Evolutionary conservation across 2,329 filamentous ascomycete species (phyloP).

Genomic region (Colletotrichum sp.): DNA sequence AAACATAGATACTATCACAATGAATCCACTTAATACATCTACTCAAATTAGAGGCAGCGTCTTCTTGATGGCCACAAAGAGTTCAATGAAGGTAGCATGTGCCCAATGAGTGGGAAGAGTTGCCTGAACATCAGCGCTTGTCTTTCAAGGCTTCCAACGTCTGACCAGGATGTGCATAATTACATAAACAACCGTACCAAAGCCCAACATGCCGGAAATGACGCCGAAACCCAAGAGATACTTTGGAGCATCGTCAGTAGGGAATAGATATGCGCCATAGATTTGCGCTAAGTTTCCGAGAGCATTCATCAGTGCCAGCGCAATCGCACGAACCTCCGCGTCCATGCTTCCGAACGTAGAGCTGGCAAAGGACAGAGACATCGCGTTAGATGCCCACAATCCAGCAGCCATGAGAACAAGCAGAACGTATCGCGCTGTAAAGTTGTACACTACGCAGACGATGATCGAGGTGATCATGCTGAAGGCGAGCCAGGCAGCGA

Average conservation of each 20-base stretch:
- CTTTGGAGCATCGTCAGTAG: conserved; percentile 50
- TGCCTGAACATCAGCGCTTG: not conserved
- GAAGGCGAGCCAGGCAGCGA: conserved; percentile 51
- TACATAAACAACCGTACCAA: not conserved
- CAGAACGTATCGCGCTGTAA: conserved; percentile 55
- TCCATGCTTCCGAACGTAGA: conserved; percentile 55
- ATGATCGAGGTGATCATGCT: conserved; percentile 42
- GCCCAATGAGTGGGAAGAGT: too few species aligned
- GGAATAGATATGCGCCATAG: conserved; percentile 60
- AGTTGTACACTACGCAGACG: conserved; percentile 54
- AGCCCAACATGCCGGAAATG: conserved; percentile 15
- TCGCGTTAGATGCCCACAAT: conserved; percentile 58
- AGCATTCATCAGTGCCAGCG: conserved; percentile 56
- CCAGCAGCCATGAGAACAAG: conserved; percentile 61
- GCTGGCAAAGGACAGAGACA: conserved; percentile 55
- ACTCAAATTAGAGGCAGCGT: not conserved
- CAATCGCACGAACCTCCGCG: conserved; percentile 51
- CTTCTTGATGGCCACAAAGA: not conserved
- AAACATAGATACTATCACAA: not conserved
- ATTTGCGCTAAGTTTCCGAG: conserved; percentile 61
- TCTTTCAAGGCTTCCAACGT: not conserved
- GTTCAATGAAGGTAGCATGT: too few species aligned
- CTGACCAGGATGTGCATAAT: conserved; percentile 2
- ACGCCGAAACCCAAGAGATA: conserved; percentile 47
- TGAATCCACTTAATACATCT: not conserved